Evolutionary conservation across 257 asterid genomes (phyloP).

Genomic region (Salvia miltiorrhiza): DNA sequence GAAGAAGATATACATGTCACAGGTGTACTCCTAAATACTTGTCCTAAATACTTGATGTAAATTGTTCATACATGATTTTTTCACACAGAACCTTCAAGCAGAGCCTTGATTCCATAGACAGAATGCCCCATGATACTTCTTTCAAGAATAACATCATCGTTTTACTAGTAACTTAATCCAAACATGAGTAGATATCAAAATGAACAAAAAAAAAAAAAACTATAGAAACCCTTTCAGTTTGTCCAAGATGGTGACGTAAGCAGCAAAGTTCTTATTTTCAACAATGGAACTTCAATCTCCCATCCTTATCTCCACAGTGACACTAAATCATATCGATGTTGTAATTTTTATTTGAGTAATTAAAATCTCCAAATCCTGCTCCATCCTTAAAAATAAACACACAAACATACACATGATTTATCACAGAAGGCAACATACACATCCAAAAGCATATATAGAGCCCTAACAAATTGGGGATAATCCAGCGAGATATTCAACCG

Average conservation of each 20-base stretch:
- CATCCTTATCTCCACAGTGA: not conserved
- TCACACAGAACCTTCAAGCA: not conserved
- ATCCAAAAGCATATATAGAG: not conserved
- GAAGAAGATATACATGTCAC: not conserved
- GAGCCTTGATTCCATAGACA: not conserved
- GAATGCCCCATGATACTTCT: not conserved
- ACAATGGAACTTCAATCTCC: not conserved
- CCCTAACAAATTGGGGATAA: slow-evolving; percentile 6
- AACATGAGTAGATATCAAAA: not conserved
- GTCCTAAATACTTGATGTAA: not conserved
- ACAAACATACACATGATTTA: not conserved
- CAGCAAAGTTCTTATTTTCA: not conserved
- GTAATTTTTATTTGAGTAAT: not conserved
- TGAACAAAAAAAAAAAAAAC: not conserved
- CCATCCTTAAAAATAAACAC: not conserved
- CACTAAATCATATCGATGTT: not conserved
- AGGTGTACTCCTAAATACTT: not conserved
- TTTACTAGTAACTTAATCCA: not conserved
- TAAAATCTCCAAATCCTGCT: not conserved
- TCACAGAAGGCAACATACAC: not conserved
- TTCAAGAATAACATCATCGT: not conserved
- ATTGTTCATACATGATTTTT: not conserved
- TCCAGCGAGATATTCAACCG: not conserved
- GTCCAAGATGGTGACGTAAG: not conserved
- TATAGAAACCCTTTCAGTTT: not conserved